Percentiles rank a stretch among this genome's conserved stretches.
These are phyloP conservation scores for Ustilago esculenta DNA, from an alignment of 1,284 basidiomycete genomes.

Conservation along the genomic window DNA sequence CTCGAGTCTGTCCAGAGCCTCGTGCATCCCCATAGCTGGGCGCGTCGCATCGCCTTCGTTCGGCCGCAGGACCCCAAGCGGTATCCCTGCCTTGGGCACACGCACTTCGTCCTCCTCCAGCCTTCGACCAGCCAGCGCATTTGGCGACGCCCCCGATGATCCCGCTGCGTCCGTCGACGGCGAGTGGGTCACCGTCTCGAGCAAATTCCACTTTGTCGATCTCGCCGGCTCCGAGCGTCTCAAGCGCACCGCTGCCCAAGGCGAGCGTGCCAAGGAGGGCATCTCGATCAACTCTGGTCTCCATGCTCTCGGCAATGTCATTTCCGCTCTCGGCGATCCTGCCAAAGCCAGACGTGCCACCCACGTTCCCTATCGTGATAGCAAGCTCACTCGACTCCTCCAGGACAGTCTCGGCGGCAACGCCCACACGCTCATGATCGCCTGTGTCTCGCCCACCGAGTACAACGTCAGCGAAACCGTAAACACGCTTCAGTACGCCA, in stretches of 20 bases:
- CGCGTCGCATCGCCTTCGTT: slow-evolving; percentile 42
- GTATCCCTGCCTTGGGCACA: slow-evolving; percentile 32
- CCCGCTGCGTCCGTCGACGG: slow-evolving; percentile 31
- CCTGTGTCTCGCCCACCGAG: slow-evolving; percentile 94
- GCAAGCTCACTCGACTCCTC: slow-evolving; percentile 88
- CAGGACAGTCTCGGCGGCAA: slow-evolving; percentile 99
- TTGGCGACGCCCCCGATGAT: slow-evolving; percentile 24
- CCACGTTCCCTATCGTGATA: slow-evolving; percentile 96
- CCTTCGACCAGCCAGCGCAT: slow-evolving; percentile 43
- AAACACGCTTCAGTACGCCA: slow-evolving; percentile 98
- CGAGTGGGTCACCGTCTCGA: slow-evolving; percentile 81
- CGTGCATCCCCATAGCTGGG: slow-evolving; percentile 38
- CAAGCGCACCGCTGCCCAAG: slow-evolving; percentile 72
- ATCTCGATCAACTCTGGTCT: slow-evolving; percentile 87
- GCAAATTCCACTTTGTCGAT: slow-evolving; percentile 99
- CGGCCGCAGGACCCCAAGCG: slow-evolving; percentile 38
- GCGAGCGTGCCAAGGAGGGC: slow-evolving; percentile 95
- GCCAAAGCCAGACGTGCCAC: slow-evolving; percentile 70
- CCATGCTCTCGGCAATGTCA: slow-evolving; percentile 95
- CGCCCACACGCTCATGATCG: slow-evolving; percentile 97
- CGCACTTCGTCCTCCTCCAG: slow-evolving; percentile 29
- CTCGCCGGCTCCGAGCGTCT: slow-evolving; percentile 90
- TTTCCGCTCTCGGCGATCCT: slow-evolving; percentile 96
- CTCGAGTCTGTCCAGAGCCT: slow-evolving; percentile 37
- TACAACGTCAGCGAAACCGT: slow-evolving; percentile 94